Conservation (phyloP, 495 filamentous ascomycete genomes). For the Hyaloscypha hepaticicola region DNA sequence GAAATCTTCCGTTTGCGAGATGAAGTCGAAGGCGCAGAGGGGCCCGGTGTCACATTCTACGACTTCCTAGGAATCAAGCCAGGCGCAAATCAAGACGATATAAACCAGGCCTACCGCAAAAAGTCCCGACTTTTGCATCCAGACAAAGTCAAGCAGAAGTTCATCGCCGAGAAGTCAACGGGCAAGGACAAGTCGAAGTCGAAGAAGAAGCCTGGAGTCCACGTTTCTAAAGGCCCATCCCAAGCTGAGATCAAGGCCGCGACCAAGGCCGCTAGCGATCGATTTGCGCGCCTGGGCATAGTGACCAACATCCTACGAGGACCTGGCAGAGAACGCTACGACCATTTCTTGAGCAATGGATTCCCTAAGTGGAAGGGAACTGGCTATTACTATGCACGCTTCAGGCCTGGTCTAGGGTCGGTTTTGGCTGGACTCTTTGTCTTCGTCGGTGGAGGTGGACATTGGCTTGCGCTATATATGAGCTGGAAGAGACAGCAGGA, state of each 20-base stretch:
- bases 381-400: conserved; percentile 95
- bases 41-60: conserved; percentile 86
- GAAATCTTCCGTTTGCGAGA: conserved; percentile 95
- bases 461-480: conserved; percentile 81
- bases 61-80: conserved; percentile 77
- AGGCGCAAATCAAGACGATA: conserved; percentile 77
- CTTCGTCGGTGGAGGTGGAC: conserved; percentile 76
- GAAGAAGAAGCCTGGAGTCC: conserved; percentile 58
- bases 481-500: conserved; percentile 85
- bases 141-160: conserved; percentile 88
- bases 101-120: conserved; percentile 91
- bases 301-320: conserved; percentile 84
- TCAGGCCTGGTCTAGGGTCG: conserved; percentile 82
- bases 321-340: conserved; percentile 78
- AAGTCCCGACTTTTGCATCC: conserved; percentile 81
- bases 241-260: conserved; percentile 70
- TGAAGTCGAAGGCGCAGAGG: conserved; percentile 77
- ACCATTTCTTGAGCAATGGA: conserved; percentile 90
- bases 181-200: conserved; percentile 55
- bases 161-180: conserved; percentile 64
- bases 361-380: conserved; percentile 97
- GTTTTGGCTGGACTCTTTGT: conserved; percentile 84
- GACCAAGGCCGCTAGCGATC: conserved; percentile 71
- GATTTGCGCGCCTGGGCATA: conserved; percentile 78
- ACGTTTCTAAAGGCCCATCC: conserved; percentile 69